Conservation (phyloP, 1,284 basidiomycete genomes). For the Ganoderma sp. region DNA sequence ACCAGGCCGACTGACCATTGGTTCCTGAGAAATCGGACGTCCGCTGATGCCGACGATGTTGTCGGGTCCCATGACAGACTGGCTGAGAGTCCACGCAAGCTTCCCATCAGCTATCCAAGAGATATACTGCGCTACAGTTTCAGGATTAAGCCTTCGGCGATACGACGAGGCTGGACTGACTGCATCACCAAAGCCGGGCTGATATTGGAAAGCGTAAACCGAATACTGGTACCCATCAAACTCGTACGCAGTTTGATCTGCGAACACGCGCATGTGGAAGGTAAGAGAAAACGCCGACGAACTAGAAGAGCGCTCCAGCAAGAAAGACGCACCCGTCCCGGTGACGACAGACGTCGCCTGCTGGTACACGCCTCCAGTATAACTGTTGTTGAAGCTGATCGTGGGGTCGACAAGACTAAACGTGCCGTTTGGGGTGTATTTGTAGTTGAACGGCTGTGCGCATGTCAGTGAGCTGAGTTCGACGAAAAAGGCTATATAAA, state of each 20-base stretch:
- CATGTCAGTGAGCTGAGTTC: not conserved
- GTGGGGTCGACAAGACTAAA: slow-evolving; percentile 50
- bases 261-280: not conserved
- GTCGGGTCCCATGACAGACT: slow-evolving; percentile 76
- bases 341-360: slow-evolving; percentile 48
- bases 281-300: too few relatives aligned
- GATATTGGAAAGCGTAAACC: slow-evolving; percentile 40
- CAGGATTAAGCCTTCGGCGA: not conserved
- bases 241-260: slow-evolving; percentile 40
- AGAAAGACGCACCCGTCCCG: slow-evolving; percentile 27
- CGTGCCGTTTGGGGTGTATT: slow-evolving; percentile 33
- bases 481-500: slow-evolving; percentile 35
- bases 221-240: slow-evolving; percentile 31
- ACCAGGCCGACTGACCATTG: slow-evolving; percentile 59
- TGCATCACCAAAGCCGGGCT: slow-evolving; percentile 40
- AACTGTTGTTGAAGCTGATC: slow-evolving; percentile 54
- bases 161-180: slow-evolving; percentile 25
- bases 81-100: slow-evolving; percentile 77
- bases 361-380: slow-evolving; percentile 57
- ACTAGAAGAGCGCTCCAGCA: too few relatives aligned
- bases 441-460: slow-evolving; percentile 8
- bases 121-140: slow-evolving; percentile 62
- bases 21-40: slow-evolving; percentile 82
- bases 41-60: slow-evolving; percentile 67
- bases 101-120: slow-evolving; percentile 74